phyloP scores from a whole-genome alignment of 2,329 filamentous ascomycete species.

The Mycocentrospora acerina region DNA sequence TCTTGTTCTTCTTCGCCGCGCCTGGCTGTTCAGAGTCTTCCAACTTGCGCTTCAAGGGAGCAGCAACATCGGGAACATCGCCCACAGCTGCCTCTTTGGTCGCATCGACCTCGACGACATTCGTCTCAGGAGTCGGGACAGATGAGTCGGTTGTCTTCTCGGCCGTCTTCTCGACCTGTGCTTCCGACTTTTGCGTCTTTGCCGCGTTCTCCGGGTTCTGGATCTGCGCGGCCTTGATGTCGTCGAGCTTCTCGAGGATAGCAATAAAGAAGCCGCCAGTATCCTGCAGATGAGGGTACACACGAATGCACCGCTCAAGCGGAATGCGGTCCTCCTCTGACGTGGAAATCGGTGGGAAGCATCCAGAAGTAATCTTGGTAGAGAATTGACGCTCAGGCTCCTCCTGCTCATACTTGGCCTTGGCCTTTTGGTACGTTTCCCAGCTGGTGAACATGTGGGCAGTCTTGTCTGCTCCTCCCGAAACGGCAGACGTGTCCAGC shows the following conservation, averaged over 20 bases:
- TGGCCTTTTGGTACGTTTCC: slow-evolving; percentile 74
- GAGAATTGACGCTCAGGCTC: slow-evolving; percentile 60
- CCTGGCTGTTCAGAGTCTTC: slow-evolving; percentile 37
- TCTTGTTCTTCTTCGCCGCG: slow-evolving; percentile 38
- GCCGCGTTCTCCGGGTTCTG: slow-evolving; percentile 28
- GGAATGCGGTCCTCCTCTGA: slow-evolving; percentile 64
- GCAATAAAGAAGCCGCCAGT: slow-evolving; percentile 98
- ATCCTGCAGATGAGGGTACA: slow-evolving; percentile 94
- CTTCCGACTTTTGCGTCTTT: slow-evolving; percentile 22
- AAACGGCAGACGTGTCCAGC: slow-evolving; percentile 55
- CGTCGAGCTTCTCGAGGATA: slow-evolving; percentile 85
- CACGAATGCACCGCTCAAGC: slow-evolving; percentile 85
- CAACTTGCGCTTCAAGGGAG: slow-evolving; percentile 43
- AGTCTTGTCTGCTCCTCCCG: slow-evolving; percentile 62
- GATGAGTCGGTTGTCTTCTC: slow-evolving; percentile 14
- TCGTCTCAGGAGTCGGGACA: slow-evolving; percentile 26
- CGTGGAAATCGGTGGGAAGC: slow-evolving; percentile 71
- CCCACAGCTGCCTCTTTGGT: slow-evolving; percentile 15
- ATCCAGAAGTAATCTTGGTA: slow-evolving; percentile 65
- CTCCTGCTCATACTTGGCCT: slow-evolving; percentile 58
- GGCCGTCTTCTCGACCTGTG: slow-evolving; percentile 16
- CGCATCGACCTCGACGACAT: slow-evolving; percentile 24
- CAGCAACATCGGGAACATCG: slow-evolving; percentile 13
- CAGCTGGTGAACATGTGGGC: slow-evolving; percentile 78
- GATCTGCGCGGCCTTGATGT: slow-evolving; percentile 48